Base-by-base conservation (phyloP, 169 alveolate genomes). In the Pseudocohnilembus persalinus region DNA sequence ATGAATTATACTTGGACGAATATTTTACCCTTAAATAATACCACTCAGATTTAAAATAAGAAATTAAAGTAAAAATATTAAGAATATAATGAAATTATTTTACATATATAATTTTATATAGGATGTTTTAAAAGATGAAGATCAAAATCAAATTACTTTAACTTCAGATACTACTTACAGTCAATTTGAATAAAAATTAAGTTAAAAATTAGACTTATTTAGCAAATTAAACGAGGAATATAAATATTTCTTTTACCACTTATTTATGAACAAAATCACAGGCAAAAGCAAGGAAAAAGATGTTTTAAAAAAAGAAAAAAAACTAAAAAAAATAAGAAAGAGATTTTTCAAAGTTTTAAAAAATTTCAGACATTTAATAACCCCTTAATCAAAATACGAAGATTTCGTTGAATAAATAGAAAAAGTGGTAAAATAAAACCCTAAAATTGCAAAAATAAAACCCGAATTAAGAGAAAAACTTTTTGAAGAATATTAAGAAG, bases 1-100 rank as follows among this genome's bases (percentile, higher is more conserved):
- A 88, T 33, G 88, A 83, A 68, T 30, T 88, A 6, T 88, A 76
- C 68, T 73, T 76, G 20, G 92, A 88, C 29, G 29, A 75, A 11
- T 74, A 74, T 26, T 65, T 29, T 64, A 30, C 35, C 26, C 74
- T 63, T 29, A 88, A 75, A n/a, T 82, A 82, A 31, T 75, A 82
- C n/a, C 72, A 81, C 30, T 34, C 76, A 83, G 89, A 83, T 83
- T n/a, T 35, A 63, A 83, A 73, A 73, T 77, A 83, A 29, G 78
- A 75, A 64, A 29, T 88, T 34, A 49, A 75, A 65, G 68, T 49
- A 49, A 49, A 11, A 11, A 49, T 49, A 49, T 11, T 11, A 11
- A 49, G 20, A 49, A 49, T 49, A 11, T 49, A 49, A 49, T 49
- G 20, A 49, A 49, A 4, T 49, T 49, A 49, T 11, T 20, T 49